These are phyloP conservation scores for Dinochytrium kinnereticum DNA, from an alignment of 371 early-diverging fungal genomes.

Conservation along the genomic window DNA sequence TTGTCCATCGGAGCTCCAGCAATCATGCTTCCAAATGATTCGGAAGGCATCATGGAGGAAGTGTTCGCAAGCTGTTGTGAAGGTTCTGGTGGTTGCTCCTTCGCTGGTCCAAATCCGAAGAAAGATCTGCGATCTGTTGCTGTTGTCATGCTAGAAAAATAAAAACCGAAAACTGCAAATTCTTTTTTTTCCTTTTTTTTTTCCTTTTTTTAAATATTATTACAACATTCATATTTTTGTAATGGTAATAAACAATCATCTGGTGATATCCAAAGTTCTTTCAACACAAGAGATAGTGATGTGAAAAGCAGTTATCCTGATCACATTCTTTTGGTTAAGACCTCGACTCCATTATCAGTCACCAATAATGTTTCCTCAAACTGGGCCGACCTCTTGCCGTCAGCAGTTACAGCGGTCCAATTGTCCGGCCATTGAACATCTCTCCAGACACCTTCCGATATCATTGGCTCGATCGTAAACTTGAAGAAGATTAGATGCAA, in stretches of 20 bases:
- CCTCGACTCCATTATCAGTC: conserved; percentile 90
- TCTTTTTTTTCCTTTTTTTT: background rate
- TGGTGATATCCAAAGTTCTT: too few species aligned
- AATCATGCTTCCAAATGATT: conserved; percentile 6
- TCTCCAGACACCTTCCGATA: conserved; percentile 77
- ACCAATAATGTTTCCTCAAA: conserved; percentile 98
- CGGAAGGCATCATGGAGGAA: background rate
- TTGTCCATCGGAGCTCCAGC: background rate
- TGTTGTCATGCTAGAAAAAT: background rate
- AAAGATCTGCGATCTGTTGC: background rate
- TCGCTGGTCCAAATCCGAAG: background rate
- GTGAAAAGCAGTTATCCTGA: too few species aligned
- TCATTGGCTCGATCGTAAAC: conserved; percentile 98
- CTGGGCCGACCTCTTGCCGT: conserved; percentile 96
- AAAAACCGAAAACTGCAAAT: background rate
- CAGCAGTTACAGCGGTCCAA: conserved; percentile 90
- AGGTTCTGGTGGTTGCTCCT: background rate
- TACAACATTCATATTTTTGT: too few species aligned
- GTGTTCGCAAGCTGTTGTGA: background rate
- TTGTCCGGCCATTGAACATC: conserved; percentile 86
- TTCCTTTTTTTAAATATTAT: background rate
- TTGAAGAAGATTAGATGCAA: conserved; percentile 11
- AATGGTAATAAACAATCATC: too few species aligned
- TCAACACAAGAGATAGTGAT: too few species aligned
- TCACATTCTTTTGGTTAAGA: conserved; percentile 72